phyloP scores from a whole-genome alignment of 805 yeast species.

The Hanseniaspora meyeri region DNA sequence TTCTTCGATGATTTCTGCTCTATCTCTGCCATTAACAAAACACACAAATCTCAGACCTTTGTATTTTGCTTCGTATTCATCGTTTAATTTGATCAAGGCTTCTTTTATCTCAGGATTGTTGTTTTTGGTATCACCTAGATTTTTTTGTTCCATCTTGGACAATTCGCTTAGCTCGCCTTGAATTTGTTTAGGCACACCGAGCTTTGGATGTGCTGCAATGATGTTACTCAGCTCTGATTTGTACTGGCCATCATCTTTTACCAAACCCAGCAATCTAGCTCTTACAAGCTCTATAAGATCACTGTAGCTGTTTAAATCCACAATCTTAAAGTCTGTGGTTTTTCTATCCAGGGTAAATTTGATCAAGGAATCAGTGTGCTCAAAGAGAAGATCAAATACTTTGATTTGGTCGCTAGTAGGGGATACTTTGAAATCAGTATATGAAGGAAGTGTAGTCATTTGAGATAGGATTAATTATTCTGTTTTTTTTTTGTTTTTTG shows the following conservation, averaged over 20 bases:
- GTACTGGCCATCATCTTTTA: constrained; percentile 18
- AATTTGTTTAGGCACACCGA: constrained; percentile 43
- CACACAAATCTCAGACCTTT: constrained; percentile 75
- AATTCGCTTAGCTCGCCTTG: constrained; percentile 39
- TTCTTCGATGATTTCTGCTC: constrained; percentile 50
- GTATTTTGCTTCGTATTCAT: constrained; percentile 47
- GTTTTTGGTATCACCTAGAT: constrained; percentile 36
- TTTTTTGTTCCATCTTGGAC: constrained; percentile 59
- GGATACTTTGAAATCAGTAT: constrained; percentile 9
- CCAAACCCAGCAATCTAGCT: constrained; percentile 27
- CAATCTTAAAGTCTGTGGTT: constrained; percentile 14
- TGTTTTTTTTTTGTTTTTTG: too few relatives aligned
- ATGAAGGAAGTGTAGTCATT: background rate
- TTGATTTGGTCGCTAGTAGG: constrained; percentile 13
- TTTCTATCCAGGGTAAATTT: constrained; percentile 15
- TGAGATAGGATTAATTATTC: too few relatives aligned
- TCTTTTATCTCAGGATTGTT: constrained; percentile 33
- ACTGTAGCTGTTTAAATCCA: constrained; percentile 20
- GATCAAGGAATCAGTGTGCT: constrained; percentile 19
- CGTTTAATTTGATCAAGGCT: constrained; percentile 43
- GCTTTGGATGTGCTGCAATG: constrained; percentile 82
- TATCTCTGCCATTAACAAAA: constrained; percentile 72
- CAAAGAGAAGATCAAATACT: constrained; percentile 18
- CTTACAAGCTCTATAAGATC: constrained; percentile 39
- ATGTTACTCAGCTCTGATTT: constrained; percentile 34